Base-by-base conservation (phyloP, 805 yeast species). In the Wickerhamiella domercqiae region DNA sequence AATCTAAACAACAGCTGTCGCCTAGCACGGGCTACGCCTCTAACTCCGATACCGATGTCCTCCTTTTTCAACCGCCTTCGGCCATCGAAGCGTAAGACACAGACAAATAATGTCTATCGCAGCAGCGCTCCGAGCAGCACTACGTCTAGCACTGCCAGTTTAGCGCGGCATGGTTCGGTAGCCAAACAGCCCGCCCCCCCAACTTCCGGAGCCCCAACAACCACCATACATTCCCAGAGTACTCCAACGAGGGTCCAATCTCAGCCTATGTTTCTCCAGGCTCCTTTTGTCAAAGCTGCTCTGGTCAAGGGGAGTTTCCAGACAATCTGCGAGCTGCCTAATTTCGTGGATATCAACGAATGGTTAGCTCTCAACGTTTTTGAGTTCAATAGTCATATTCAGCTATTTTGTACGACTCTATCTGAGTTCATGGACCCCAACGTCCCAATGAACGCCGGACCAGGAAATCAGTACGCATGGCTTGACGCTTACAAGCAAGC, bases 281-380 rank as follows among this genome's bases (percentile, higher is more conserved):
- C 86, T 49, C 97, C 96, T 11, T 90, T 80, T 56, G 90, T 86
- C 4, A 76, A 86, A 44, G 82, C 96, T 0, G 93, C 97, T 0
- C 63, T 90, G 25, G 98, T 93, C 15, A 90, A 87, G 54, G 99
- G 99, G 14, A 80, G 94, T 0, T 90, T 84, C 63, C 84, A 81
- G 52, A 86, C 98, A 1, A 90, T 90, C 46, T 96, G 90, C 1
- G 94, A 82, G 53, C 64, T 83, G 17, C 98, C 99, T 15, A 83
- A 82, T 53, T 87, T 87, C 53, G 96, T 93, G 9, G 97, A 90
- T 52, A 68, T 73, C 42, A 81, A 84, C 39, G 99, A 90, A 56
- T 90, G 99, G 99, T 65, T 90, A 14, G 95, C 97, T 1, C 68
- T 90, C 39, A 90, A 84, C 55, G 74, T 82, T 5, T 86, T 86